Conservation (phyloP, 2,329 filamentous ascomycete species). For the Fusarium sp. region DNA sequence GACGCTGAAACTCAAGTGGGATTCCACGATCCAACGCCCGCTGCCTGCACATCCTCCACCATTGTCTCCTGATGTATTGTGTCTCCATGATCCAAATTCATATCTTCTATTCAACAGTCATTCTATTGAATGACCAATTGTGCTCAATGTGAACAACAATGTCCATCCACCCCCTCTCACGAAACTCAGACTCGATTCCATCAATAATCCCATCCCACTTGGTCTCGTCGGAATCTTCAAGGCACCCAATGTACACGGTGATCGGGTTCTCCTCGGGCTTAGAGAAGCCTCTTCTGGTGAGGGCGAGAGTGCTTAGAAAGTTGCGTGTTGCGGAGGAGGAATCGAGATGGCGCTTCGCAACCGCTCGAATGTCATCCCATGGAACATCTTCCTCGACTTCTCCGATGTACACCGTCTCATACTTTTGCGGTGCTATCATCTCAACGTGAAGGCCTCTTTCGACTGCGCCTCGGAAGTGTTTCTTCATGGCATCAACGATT, state of each 20-base stretch:
- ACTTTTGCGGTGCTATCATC: neutral
- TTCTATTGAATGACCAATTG: neutral
- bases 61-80: neutral
- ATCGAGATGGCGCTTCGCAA: neutral
- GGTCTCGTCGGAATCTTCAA: neutral
- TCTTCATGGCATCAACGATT: neutral
- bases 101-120: neutral
- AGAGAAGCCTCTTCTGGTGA: neutral
- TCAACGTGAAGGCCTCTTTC: neutral
- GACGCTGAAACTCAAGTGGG: neutral
- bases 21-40: neutral
- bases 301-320: neutral
- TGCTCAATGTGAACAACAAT: neutral
- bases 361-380: neutral
- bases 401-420: neutral
- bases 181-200: neutral
- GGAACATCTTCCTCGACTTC: neutral
- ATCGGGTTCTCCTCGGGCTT: neutral
- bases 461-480: neutral
- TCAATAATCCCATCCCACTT: neutral
- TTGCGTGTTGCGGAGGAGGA: neutral
- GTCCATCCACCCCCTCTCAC: neutral
- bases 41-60: too few species aligned
- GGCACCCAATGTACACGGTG: neutral
- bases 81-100: neutral